Evolutionary conservation across 495 filamentous ascomycete species (phyloP).

Genomic region (Penicillium cosmopolitanum): DNA sequence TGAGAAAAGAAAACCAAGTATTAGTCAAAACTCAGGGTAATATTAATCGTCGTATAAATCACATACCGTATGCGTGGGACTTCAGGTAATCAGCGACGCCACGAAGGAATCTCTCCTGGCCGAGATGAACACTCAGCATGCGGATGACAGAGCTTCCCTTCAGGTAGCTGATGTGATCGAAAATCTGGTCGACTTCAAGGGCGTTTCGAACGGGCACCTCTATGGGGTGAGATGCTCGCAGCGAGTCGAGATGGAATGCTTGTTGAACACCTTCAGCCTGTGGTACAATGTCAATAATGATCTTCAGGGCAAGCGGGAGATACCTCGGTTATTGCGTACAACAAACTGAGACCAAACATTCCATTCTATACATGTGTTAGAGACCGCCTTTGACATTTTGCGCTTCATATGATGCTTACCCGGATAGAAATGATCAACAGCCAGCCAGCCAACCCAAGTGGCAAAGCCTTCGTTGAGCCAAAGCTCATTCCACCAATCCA

Average conservation of each 20-base stretch:
- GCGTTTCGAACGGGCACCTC: conserved; percentile 90
- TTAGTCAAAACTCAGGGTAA: neutral
- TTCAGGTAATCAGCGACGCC: conserved; percentile 90
- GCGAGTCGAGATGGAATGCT: conserved; percentile 84
- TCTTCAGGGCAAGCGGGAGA: conserved; percentile 12
- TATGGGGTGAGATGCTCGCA: conserved; percentile 91
- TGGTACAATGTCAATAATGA: conserved; percentile 39
- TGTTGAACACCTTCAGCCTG: conserved; percentile 87
- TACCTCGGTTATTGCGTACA: conserved; percentile 65
- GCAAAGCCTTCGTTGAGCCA: conserved; percentile 98
- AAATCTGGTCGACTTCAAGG: conserved; percentile 93
- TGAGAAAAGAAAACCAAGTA: neutral
- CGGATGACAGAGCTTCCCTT: conserved; percentile 95
- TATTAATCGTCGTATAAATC: neutral
- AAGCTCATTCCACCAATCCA: conserved; percentile 89
- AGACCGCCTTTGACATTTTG: neutral
- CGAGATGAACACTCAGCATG: conserved; percentile 88
- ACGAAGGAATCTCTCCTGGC: conserved; percentile 80
- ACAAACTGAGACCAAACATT: conserved; percentile 96
- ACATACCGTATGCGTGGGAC: conserved; percentile 71
- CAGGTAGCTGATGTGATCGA: conserved; percentile 92
- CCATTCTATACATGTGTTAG: conserved; percentile 63
- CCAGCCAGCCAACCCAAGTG: conserved; percentile 97
- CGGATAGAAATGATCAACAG: conserved; percentile 87
- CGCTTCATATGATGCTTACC: conserved; percentile 40